Conservation (phyloP, 768 basidiomycete species). For the Boletus edulis region DNA sequence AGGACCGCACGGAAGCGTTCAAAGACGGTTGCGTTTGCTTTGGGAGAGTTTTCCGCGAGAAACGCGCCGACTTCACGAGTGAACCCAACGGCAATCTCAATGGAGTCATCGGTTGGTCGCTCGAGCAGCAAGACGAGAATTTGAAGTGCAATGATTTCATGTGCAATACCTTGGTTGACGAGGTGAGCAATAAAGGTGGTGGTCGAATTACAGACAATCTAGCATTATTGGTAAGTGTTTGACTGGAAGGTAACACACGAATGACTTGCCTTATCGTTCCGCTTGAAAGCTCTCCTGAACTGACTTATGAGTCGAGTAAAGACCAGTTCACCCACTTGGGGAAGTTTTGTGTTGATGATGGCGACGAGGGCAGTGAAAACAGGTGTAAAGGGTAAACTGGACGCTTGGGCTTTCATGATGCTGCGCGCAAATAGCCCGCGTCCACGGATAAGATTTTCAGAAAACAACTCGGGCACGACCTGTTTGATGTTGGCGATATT, state of each 20-base stretch:
- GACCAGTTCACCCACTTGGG: slow-evolving; percentile 92
- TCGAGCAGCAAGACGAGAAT: slow-evolving; percentile 95
- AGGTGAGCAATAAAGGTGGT: slow-evolving; percentile 90
- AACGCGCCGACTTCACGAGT: slow-evolving; percentile 97
- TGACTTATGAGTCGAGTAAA: slow-evolving; percentile 89
- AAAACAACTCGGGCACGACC: slow-evolving; percentile 85
- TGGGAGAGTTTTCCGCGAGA: slow-evolving; percentile 89
- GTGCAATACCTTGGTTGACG: slow-evolving; percentile 90
- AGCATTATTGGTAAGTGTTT: background rate
- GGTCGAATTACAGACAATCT: slow-evolving; percentile 93
- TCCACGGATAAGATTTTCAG: slow-evolving; percentile 92
- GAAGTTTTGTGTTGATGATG: slow-evolving; percentile 96
- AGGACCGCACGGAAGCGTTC: slow-evolving; percentile 96
- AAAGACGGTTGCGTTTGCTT: slow-evolving; percentile 91
- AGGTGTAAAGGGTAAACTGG: slow-evolving; percentile 96
- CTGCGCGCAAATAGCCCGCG: slow-evolving; percentile 90
- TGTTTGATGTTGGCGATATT: slow-evolving; percentile 96
- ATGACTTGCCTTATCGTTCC: slow-evolving; percentile 90
- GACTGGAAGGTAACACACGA: background rate
- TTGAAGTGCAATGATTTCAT: slow-evolving; percentile 92
- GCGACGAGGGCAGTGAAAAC: slow-evolving; percentile 93
- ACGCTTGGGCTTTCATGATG: slow-evolving; percentile 96
- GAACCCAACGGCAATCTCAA: slow-evolving; percentile 97
- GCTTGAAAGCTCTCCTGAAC: slow-evolving; percentile 91
- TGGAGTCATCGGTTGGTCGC: slow-evolving; percentile 94